phyloP scores from a whole-genome alignment of 805 yeast species.

The Kluyveromyces lactis region DNA sequence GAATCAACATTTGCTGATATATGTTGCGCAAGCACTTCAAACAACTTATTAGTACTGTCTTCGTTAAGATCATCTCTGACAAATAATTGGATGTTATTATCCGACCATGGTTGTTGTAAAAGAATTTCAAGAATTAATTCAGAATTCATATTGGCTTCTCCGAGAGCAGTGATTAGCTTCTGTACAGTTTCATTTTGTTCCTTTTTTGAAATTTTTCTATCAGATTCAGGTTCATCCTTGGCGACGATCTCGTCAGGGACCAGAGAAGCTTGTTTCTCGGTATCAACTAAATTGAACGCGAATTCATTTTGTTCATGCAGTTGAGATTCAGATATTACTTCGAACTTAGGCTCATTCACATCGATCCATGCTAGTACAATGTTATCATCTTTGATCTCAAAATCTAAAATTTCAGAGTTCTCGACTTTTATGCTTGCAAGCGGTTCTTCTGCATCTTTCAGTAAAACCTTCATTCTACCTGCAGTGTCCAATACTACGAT shows the following conservation, averaged over 20 bases:
- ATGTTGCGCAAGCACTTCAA: constrained; percentile 39
- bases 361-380: constrained; percentile 31
- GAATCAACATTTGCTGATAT: constrained; percentile 32
- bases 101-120: constrained; percentile 21
- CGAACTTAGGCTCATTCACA: constrained; percentile 34
- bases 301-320: constrained; percentile 18
- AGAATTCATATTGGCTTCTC: constrained; percentile 15
- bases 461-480: constrained; percentile 20
- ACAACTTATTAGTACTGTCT: constrained; percentile 34
- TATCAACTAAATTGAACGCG: constrained; percentile 24
- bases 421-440: constrained; percentile 25
- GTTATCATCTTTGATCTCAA: constrained; percentile 11
- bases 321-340: constrained; percentile 17
- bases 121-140: constrained; percentile 22
- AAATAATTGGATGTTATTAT: constrained; percentile 22
- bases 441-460: constrained; percentile 28
- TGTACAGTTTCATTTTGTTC: constrained; percentile 22
- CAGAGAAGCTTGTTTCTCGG: constrained; percentile 14
- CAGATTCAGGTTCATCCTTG: constrained; percentile 7
- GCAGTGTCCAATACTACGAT: constrained; percentile 17
- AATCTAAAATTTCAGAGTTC: constrained; percentile 22
- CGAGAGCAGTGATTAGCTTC: constrained; percentile 22
- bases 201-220: constrained; percentile 17
- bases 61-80: constrained; percentile 33
- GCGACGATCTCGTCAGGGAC: constrained; percentile 20